Evolutionary conservation across 2,329 filamentous ascomycete genomes (phyloP), one percentile per base, ranked within the genome.

Genomic region (Chaetomium globosum): DNA sequence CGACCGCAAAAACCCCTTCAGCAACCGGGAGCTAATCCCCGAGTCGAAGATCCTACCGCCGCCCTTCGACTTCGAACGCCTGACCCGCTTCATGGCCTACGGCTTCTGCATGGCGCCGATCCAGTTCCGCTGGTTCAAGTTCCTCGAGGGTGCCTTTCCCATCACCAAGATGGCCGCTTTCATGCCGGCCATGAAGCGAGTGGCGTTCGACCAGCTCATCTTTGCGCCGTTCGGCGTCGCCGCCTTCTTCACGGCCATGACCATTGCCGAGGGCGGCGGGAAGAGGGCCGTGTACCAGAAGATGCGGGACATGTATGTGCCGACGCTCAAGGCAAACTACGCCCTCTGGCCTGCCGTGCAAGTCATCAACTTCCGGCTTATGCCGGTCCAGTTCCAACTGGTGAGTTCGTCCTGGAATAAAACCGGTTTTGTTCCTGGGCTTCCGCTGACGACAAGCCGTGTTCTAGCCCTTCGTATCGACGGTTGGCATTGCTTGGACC

Each of bases 71-170:
- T 98, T 98, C 73, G 95, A 98, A 80, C 88, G 95, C 57, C 82
- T 97, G 68, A 94, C 92, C 1, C 85, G 95, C 56, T 99, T 98
- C 81, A 97, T 98, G 92, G 90, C 91, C 5, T 99, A 98, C 77
- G 93, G 93, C 75, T 97, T 98, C 80, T 86, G 90, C 75, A 97
- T 98, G 92, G 93, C 95, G 4, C 95, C 95, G 0, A 73, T 97
- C 36, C 94, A 98, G 77, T 97, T 96, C 80, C 89, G 92, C 76
- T 99, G 95, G 95, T 98, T 98, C 79, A 86, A 87, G 59, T 93
- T 97, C 77, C 81, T 99, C 69, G 90, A 88, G 39, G 84, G 82
- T 70, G 83, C 87, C 10, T 99, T 99, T 74, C 95, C 95, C 5
- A 88, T 97, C 59, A 90, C 89, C 59, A 92, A 94, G 81, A 85